Conservation (phyloP, 2,329 filamentous ascomycete genomes). For the Arthrobotrys sphaeroides region DNA sequence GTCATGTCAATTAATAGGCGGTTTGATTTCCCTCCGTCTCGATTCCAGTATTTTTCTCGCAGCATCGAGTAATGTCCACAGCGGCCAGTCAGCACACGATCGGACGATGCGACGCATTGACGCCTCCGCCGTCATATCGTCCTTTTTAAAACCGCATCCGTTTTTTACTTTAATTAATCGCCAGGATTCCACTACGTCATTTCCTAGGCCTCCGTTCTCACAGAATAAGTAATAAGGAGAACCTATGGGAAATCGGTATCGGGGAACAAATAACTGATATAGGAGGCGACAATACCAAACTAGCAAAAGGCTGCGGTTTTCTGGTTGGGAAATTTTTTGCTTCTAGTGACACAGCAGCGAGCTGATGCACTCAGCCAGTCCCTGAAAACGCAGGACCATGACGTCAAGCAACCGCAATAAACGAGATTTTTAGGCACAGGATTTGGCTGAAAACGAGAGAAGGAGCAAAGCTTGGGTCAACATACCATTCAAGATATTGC, state of each 20-base stretch:
- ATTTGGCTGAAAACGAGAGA: neutral
- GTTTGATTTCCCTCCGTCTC: neutral
- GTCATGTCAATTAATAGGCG: neutral
- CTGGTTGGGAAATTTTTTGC: neutral
- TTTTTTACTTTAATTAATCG: neutral
- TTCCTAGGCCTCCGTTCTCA: neutral
- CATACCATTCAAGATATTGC: neutral
- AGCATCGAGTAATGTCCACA: constrained; percentile 6
- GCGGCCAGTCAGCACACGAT: constrained; percentile 12
- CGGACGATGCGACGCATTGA: constrained; percentile 44
- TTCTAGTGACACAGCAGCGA: neutral
- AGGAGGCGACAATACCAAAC: neutral
- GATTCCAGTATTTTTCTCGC: neutral
- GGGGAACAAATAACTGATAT: neutral
- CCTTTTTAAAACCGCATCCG: neutral
- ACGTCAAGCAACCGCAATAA: constrained; percentile 27
- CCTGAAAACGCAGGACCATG: constrained; percentile 36
- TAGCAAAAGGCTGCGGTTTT: neutral
- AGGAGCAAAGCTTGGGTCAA: neutral
- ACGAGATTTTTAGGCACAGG: neutral
- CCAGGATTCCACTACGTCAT: constrained; percentile 20
- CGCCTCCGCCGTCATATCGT: constrained; percentile 26
- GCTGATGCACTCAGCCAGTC: neutral
- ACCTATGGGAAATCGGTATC: neutral
- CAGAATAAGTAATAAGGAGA: constrained; percentile 13